Evolutionary conservation across 768 basidiomycete genomes (phyloP), one percentile per base, ranked within the genome.

Genomic region (Heimioporus sp.): DNA sequence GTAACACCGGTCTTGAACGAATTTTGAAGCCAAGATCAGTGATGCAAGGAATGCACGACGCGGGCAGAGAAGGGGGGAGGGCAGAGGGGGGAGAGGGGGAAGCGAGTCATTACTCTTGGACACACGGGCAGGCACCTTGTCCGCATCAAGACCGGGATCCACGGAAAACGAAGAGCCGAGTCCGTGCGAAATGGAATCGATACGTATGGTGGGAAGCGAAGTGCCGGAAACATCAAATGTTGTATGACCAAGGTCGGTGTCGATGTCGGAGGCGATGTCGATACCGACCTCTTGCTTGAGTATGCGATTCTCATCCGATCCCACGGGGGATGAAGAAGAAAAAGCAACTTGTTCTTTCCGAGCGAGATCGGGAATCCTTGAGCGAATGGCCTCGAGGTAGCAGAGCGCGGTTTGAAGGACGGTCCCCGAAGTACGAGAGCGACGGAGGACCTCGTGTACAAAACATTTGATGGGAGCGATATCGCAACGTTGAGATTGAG

Each of bases 1-100:
- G 61, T 95, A 97, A 39, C 90, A 92, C 46, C 90, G 86, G 63
- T 98, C 94, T 72, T 95, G 92, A 55, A 89, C 83, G 65, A 95
- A 95, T 61, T 98, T 98, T 15, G 89, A 87, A 0, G 94, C 95
- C 46, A 92, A 77, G 50, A 98, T 92, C 38, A 98, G 74, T 0
- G 90, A 84, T 0, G 92, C 92, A 10, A 97, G 76, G 70, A 98
- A 97, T 0, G 92, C 82, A 21, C 94, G 81, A 24, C 94, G 82
- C 2, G 94, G 92, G 62, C 94, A 96, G 38, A 92, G 78, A 24
- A 97, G 79, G 0, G 91, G 89, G 0, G 86, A 90, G 0, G 87
- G 87, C n/a, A 87, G 79, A 7, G 65, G 66, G 4, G 76, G 72
- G 19, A 71, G 66, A 63, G 74, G 51, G 53, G 72, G 30, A 53